phyloP scores from a whole-genome alignment of 139 green algal genomes.

The Edaphochlamys debaryana region DNA sequence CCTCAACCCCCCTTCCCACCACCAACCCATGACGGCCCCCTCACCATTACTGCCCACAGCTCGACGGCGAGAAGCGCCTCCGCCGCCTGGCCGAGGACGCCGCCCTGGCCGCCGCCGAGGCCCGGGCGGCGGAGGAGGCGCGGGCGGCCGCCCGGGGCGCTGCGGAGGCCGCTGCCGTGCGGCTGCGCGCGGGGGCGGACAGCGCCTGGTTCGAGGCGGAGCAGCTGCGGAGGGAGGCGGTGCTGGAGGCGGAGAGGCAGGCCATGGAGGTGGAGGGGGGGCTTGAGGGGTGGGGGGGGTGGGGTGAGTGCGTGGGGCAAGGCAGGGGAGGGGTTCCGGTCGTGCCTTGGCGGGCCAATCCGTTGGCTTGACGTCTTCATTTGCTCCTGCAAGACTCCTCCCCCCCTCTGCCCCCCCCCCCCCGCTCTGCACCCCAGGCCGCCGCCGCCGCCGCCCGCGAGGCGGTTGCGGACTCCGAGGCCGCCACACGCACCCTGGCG shows the following conservation, averaged over 20 bases:
- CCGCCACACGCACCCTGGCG: conserved; percentile 29
- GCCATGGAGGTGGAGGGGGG: conserved; percentile 27
- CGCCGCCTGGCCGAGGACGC: conserved; percentile 58
- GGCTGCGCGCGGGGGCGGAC: conserved; percentile 35
- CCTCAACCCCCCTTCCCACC: too few species aligned
- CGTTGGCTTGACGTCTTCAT: too few species aligned
- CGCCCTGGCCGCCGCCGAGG: conserved; percentile 41
- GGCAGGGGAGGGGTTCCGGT: too few species aligned
- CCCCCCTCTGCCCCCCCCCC: too few species aligned
- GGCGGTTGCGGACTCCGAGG: conserved; percentile 42
- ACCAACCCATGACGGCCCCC: too few species aligned
- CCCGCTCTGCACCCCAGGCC: too few species aligned
- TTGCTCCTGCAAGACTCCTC: too few species aligned
- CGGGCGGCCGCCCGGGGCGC: conserved; percentile 18
- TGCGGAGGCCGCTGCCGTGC: conserved; percentile 45
- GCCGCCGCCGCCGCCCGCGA: not conserved
- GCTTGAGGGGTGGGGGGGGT: too few species aligned
- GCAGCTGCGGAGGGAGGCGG: conserved; percentile 33
- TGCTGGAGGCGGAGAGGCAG: conserved; percentile 39
- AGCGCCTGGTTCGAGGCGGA: conserved; percentile 39
- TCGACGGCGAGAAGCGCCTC: conserved; percentile 54
- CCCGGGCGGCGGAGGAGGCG: conserved; percentile 42
- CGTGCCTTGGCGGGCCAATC: too few species aligned
- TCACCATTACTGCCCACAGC: too few species aligned
- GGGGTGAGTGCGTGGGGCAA: too few species aligned